phyloP scores from a whole-genome alignment of 768 basidiomycete genomes.

The Russula emetica region DNA sequence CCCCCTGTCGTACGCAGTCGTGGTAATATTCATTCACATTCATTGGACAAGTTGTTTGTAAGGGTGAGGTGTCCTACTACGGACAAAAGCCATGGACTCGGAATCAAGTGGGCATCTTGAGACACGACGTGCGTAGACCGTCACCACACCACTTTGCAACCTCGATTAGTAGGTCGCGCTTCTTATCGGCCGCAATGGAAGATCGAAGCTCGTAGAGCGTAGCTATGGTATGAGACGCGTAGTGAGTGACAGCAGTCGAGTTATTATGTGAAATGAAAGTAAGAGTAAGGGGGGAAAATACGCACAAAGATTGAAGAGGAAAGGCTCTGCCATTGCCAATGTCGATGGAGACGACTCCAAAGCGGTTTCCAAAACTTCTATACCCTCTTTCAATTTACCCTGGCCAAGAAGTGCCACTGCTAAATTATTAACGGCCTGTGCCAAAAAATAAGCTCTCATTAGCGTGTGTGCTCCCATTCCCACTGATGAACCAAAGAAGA shows the following conservation, averaged over 20 bases:
- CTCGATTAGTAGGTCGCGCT: constrained; percentile 65
- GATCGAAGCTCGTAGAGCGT: constrained; percentile 82
- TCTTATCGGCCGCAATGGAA: constrained; percentile 66
- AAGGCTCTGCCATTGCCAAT: constrained; percentile 74
- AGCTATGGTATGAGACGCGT: constrained; percentile 40
- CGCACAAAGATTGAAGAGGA: constrained; percentile 81
- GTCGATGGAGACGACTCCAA: constrained; percentile 62
- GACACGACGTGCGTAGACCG: constrained; percentile 66
- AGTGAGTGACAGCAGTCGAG: not conserved
- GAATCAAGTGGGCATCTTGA: constrained; percentile 63
- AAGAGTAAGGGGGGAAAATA: not conserved
- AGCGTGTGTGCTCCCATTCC: not conserved
- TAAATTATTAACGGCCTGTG: constrained; percentile 74
- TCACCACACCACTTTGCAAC: constrained; percentile 87
- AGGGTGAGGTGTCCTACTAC: not conserved
- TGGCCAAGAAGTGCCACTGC: constrained; percentile 67
- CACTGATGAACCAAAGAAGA: too few relatives aligned
- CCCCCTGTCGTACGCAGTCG: constrained; percentile 21
- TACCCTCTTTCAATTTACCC: constrained; percentile 73
- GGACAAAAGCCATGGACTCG: too few relatives aligned
- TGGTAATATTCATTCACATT: constrained; percentile 20
- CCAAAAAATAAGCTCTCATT: not conserved
- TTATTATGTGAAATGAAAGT: not conserved
- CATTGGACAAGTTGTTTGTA: not conserved
- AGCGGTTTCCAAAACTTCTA: constrained; percentile 61